These are phyloP conservation scores for Canna indica DNA, from an alignment of 176 grass and related monocot species.

Conservation along the genomic window DNA sequence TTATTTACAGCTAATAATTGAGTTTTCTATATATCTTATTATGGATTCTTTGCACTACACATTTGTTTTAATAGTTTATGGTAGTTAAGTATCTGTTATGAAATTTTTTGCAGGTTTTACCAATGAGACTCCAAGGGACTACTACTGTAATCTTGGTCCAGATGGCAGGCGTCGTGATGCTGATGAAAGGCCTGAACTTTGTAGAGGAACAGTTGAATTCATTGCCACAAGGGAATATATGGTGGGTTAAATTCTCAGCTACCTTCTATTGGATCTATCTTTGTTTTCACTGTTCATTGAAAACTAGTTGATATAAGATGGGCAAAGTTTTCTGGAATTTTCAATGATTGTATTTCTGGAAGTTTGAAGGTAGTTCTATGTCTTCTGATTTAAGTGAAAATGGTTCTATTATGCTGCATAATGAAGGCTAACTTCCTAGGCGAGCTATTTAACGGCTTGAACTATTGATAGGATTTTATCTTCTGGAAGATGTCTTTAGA, in stretches of 20 bases:
- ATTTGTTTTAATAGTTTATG: background rate
- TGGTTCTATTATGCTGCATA: too few species aligned
- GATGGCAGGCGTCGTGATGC: slow-evolving; percentile 94
- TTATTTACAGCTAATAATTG: background rate
- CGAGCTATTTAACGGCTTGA: background rate
- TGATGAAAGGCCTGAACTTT: slow-evolving; percentile 94
- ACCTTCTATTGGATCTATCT: background rate
- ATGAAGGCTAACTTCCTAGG: background rate
- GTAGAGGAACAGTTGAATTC: slow-evolving; percentile 97
- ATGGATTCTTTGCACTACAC: background rate
- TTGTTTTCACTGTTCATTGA: too few species aligned
- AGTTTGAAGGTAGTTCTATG: too few species aligned
- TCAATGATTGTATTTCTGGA: too few species aligned
- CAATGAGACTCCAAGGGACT: slow-evolving; percentile 94
- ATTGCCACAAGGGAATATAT: slow-evolving; percentile 95
- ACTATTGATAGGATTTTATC: background rate
- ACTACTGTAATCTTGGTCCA: slow-evolving; percentile 90
- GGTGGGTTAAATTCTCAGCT: slow-evolving; percentile 35
- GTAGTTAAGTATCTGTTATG: background rate
- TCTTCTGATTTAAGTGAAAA: too few species aligned
- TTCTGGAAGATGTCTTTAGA: background rate
- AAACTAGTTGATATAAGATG: too few species aligned
- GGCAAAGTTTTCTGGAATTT: too few species aligned
- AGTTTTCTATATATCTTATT: background rate
- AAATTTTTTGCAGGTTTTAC: slow-evolving; percentile 45